Percentiles rank a stretch among this genome's conserved stretches.
Evolutionary conservation across 139 green algal genomes (phyloP).

Genomic region (Micractinium conductrix): DNA sequence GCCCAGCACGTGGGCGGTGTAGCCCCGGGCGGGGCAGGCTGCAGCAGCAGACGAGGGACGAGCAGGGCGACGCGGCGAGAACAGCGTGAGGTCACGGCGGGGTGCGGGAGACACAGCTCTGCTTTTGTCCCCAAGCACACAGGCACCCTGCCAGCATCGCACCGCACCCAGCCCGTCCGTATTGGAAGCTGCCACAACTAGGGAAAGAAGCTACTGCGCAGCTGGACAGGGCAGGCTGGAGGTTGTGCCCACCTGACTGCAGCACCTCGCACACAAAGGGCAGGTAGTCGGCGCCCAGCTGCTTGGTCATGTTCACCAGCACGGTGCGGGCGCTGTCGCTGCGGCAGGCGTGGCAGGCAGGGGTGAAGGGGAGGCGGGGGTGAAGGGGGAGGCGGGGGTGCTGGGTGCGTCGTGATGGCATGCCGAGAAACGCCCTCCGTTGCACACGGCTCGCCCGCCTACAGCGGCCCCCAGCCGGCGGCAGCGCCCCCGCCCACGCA

Average conservation of each 20-base stretch:
- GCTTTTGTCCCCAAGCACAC: too few relatives aligned
- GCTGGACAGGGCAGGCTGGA: too few relatives aligned
- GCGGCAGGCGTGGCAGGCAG: too few relatives aligned
- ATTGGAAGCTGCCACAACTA: too few relatives aligned
- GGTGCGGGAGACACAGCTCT: background rate
- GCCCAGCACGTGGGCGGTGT: constrained; percentile 87
- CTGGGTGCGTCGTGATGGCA: too few relatives aligned
- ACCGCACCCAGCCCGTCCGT: too few relatives aligned
- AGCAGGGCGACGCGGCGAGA: background rate
- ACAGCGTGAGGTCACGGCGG: background rate
- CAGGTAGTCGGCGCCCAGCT: constrained; percentile 84
- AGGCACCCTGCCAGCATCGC: too few relatives aligned
- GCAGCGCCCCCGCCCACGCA: background rate
- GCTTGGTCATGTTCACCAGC: constrained; percentile 70
- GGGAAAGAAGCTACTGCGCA: too few relatives aligned
- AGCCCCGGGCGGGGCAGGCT: constrained; percentile 70
- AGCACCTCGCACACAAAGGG: constrained; percentile 59
- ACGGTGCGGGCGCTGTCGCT: constrained; percentile 82
- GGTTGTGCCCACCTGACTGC: background rate
- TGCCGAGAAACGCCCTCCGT: too few relatives aligned
- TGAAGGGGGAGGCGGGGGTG: background rate
- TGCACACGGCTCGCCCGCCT: background rate
- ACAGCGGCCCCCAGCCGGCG: background rate
- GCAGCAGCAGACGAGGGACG: background rate
- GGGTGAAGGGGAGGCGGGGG: background rate